Conservation (phyloP, 495 filamentous ascomycete genomes). For the Lentithecium fluviatile region DNA sequence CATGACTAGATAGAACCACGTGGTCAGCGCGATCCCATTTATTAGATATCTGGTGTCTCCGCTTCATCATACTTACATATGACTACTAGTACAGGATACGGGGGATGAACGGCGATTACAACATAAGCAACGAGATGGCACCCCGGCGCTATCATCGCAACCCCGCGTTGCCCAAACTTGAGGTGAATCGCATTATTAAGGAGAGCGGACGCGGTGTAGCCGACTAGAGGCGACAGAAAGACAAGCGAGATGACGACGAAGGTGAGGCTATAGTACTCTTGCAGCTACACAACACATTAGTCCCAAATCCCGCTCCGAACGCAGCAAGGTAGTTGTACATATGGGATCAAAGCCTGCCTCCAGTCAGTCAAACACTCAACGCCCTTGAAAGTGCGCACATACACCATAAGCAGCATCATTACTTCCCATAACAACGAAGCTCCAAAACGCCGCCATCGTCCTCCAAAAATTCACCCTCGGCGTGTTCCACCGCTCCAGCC, state of each 20-base stretch:
- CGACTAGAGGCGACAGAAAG: constrained; percentile 61
- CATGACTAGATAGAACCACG: constrained; percentile 38
- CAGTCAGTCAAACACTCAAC: no score
- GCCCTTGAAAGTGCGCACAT: no score
- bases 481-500: constrained; percentile 65
- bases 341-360: constrained; percentile 61
- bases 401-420: constrained; percentile 83
- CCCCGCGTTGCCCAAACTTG: constrained; percentile 68
- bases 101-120: constrained; percentile 59
- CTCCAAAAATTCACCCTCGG: constrained; percentile 65
- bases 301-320: background rate
- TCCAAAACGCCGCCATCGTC: constrained; percentile 64
- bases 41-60: no score
- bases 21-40: no score
- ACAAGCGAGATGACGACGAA: constrained; percentile 63
- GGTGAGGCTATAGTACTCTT: constrained; percentile 57
- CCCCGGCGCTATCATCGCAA: constrained; percentile 63
- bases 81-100: constrained; percentile 59
- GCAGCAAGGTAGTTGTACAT: constrained; percentile 30
- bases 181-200: constrained; percentile 60
- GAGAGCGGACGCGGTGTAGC: constrained; percentile 57
- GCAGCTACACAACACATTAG: constrained; percentile 48
- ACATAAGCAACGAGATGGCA: constrained; percentile 66
- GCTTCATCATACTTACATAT: constrained; percentile 35
- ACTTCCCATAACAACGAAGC: constrained; percentile 74